Evolutionary conservation across 192 early-diverging fungal species (phyloP).

Genomic region (Fimicolochytrium jonesii): DNA sequence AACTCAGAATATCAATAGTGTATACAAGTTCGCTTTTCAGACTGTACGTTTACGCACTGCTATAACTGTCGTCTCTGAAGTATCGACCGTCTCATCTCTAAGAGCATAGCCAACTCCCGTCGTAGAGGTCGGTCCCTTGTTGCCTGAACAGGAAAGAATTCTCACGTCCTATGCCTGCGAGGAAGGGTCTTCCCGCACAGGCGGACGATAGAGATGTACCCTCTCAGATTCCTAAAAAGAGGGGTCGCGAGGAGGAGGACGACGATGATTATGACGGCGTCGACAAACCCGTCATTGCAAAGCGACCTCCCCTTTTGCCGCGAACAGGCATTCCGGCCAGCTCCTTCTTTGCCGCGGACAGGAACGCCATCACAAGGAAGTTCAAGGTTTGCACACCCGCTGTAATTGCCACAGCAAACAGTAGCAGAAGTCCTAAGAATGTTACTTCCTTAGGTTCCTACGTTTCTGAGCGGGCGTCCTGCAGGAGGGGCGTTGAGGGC

Average conservation of each 20-base stretch:
- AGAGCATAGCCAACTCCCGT: no score
- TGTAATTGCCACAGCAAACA: not conserved
- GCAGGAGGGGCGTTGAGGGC: constrained; percentile 13
- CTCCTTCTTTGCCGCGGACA: not conserved
- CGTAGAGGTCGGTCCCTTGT: no score
- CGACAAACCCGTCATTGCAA: not conserved
- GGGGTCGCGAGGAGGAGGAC: not conserved
- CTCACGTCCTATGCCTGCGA: no score
- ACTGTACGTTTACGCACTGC: no score
- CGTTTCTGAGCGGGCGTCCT: constrained; percentile 7
- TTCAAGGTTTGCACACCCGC: constrained; percentile 1
- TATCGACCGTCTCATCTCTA: no score
- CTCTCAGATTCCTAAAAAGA: no score
- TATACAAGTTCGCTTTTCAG: no score
- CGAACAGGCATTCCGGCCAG: not conserved
- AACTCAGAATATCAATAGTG: no score
- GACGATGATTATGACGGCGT: not conserved
- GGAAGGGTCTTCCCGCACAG: no score
- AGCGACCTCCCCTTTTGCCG: not conserved
- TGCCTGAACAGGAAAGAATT: no score
- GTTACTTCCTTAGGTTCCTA: constrained; percentile 1
- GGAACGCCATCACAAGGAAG: not conserved
- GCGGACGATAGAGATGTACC: no score
- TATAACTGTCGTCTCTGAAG: no score
- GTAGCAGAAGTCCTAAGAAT: not conserved